phyloP scores from a whole-genome alignment of 202 grass and related monocot species.

The Zoysia matrella region DNA sequence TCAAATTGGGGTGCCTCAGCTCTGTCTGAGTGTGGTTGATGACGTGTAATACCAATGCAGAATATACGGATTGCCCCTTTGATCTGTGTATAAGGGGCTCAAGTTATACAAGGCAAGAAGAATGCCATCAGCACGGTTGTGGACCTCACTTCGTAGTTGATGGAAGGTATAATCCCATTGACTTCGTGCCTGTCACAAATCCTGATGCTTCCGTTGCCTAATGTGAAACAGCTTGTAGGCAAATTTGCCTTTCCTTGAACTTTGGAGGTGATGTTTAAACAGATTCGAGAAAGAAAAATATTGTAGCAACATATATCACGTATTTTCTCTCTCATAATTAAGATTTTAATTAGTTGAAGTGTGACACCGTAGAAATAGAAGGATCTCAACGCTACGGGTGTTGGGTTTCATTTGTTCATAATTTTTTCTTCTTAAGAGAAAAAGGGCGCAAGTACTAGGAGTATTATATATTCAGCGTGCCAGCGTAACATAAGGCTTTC shows the following conservation, averaged over 20 bases:
- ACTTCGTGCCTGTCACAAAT: constrained; percentile 45
- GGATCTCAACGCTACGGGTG: too few species aligned
- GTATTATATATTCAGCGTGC: too few species aligned
- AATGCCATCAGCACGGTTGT: constrained; percentile 30
- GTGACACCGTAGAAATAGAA: too few species aligned
- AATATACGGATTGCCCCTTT: constrained; percentile 73
- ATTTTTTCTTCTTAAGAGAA: too few species aligned
- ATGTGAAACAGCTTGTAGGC: constrained; percentile 52
- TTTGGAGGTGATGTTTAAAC: constrained; percentile 48
- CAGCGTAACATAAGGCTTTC: too few species aligned
- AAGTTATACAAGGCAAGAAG: constrained; percentile 51
- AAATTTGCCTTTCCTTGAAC: constrained; percentile 73
- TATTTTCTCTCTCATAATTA: too few species aligned
- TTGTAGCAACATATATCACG: too few species aligned
- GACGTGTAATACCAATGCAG: constrained; percentile 90
- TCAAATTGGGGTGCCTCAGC: constrained; percentile 32
- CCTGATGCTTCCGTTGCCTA: constrained; percentile 64
- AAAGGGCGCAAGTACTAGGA: too few species aligned
- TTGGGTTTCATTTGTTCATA: too few species aligned
- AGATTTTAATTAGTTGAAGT: too few species aligned
- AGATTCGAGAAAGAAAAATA: too few species aligned
- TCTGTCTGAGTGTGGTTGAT: constrained; percentile 46
- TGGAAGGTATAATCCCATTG: constrained; percentile 52
- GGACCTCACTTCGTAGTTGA: constrained; percentile 41
- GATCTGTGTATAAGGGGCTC: constrained; percentile 57